phyloP scores from a whole-genome alignment of 495 filamentous ascomycete genomes.

The Hypoxylon perforatum region DNA sequence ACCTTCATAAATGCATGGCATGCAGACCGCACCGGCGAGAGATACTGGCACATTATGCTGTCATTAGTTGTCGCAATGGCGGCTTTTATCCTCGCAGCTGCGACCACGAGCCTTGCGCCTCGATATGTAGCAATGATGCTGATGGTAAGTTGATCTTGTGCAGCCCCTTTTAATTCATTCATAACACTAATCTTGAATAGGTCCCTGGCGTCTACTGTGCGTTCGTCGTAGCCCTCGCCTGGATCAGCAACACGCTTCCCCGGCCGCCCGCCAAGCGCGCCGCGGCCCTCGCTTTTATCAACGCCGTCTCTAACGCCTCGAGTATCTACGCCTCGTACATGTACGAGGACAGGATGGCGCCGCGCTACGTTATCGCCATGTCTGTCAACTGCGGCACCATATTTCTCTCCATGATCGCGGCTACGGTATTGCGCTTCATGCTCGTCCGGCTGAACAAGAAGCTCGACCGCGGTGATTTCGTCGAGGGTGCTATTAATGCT shows the following conservation, averaged over 20 bases:
- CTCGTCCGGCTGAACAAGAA: slow-evolving; percentile 78
- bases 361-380: slow-evolving; percentile 73
- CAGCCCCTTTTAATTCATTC: neutral
- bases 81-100: slow-evolving; percentile 80
- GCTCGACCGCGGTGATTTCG: slow-evolving; percentile 66
- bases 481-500: slow-evolving; percentile 61
- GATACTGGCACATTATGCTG: slow-evolving; percentile 78
- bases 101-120: slow-evolving; percentile 70
- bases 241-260: slow-evolving; percentile 83
- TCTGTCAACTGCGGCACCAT: slow-evolving; percentile 76
- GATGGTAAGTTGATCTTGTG: slow-evolving; percentile 63
- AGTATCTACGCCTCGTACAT: slow-evolving; percentile 83
- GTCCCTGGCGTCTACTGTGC: slow-evolving; percentile 69
- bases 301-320: slow-evolving; percentile 78
- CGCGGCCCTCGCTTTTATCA: slow-evolving; percentile 82
- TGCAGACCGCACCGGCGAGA: slow-evolving; percentile 80
- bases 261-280: slow-evolving; percentile 88
- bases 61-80: slow-evolving; percentile 75
- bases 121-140: slow-evolving; percentile 87
- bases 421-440: slow-evolving; percentile 71
- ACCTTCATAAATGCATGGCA: slow-evolving; percentile 81
- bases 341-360: slow-evolving; percentile 57
- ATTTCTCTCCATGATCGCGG: slow-evolving; percentile 72
- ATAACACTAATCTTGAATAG: slow-evolving; percentile 17
- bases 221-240: slow-evolving; percentile 79